phyloP scores from a whole-genome alignment of 495 filamentous ascomycete species.

The Neurospora discreta region DNA sequence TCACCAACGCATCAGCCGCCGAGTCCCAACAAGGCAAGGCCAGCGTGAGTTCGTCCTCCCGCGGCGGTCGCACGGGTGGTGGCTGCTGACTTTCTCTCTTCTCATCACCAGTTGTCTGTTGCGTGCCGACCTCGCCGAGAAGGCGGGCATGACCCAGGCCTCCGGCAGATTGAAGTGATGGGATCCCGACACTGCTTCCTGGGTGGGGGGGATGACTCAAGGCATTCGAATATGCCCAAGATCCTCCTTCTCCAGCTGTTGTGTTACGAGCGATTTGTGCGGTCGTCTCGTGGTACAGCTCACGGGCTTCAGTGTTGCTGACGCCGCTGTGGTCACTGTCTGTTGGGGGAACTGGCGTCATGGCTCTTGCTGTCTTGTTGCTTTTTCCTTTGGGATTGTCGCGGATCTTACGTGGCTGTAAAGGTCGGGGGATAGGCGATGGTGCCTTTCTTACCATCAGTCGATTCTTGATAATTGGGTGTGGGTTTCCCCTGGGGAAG shows the following conservation, averaged over 20 bases:
- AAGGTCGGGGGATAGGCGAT: not conserved
- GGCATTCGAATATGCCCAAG: not conserved
- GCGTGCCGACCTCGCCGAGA: not conserved
- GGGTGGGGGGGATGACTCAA: not conserved
- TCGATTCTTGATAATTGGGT: not conserved
- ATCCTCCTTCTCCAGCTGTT: not conserved
- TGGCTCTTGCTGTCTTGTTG: not conserved
- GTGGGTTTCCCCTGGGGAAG: not conserved
- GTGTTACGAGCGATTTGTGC: constrained; percentile 8
- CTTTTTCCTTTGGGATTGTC: not conserved
- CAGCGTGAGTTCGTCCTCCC: not conserved
- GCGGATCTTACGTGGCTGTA: not conserved
- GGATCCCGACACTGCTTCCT: not conserved
- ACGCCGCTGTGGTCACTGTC: not conserved
- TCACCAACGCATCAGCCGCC: not conserved
- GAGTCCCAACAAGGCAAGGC: not conserved
- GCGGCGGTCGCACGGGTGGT: not conserved
- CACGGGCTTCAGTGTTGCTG: not conserved
- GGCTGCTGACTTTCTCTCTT: not conserved
- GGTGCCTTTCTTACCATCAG: not conserved
- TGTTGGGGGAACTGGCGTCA: not conserved
- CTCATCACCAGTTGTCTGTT: not conserved
- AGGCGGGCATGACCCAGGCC: not conserved
- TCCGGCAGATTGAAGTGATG: not conserved
- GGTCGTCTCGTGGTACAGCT: constrained; percentile 15